These are phyloP conservation scores for Flaveria linearis DNA, from an alignment of 129 eudicot species.

Conservation along the genomic window DNA sequence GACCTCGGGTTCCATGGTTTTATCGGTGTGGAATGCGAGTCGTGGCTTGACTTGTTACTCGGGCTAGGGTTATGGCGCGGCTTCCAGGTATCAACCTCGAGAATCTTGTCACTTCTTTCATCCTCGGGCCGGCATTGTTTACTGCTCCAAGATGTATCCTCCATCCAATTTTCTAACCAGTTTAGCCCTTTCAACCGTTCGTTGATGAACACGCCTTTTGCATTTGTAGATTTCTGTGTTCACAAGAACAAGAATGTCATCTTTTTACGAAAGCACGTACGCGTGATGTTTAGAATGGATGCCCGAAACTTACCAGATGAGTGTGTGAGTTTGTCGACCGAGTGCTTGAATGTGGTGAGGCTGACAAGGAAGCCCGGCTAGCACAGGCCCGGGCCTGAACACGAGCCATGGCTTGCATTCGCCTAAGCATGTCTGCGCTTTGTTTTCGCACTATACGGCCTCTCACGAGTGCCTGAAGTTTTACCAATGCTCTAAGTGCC, in stretches of 20 bases:
- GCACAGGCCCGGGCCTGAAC: conserved; percentile 92
- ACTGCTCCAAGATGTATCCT: conserved; percentile 55
- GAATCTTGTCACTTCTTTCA: conserved; percentile 75
- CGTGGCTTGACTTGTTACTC: conserved; percentile 29
- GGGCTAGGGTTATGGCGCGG: conserved; percentile 50
- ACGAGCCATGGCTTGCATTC: conserved; percentile 98
- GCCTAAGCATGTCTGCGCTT: conserved; percentile 86
- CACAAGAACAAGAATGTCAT: background rate
- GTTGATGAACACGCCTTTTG: conserved; percentile 24
- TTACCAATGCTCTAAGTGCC: conserved; percentile 87
- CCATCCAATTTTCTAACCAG: conserved; percentile 83
- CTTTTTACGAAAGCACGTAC: background rate
- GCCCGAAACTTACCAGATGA: conserved; percentile 44
- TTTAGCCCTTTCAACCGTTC: conserved; percentile 37
- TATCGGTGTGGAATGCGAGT: conserved; percentile 35
- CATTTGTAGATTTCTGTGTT: conserved; percentile 51
- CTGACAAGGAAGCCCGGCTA: conserved; percentile 53
- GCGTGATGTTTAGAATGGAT: background rate
- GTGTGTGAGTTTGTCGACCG: conserved; percentile 44
- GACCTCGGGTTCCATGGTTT: conserved; percentile 55
- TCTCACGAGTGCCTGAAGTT: conserved; percentile 90
- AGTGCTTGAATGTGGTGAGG: conserved; percentile 51
- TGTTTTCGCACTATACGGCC: conserved; percentile 92
- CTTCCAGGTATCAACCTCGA: conserved; percentile 92
- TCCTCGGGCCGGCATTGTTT: conserved; percentile 49